Evolutionary conservation across 192 early-diverging fungal species (phyloP), one percentile per base, ranked within the genome.

Genomic region (Coemansia erecta): DNA sequence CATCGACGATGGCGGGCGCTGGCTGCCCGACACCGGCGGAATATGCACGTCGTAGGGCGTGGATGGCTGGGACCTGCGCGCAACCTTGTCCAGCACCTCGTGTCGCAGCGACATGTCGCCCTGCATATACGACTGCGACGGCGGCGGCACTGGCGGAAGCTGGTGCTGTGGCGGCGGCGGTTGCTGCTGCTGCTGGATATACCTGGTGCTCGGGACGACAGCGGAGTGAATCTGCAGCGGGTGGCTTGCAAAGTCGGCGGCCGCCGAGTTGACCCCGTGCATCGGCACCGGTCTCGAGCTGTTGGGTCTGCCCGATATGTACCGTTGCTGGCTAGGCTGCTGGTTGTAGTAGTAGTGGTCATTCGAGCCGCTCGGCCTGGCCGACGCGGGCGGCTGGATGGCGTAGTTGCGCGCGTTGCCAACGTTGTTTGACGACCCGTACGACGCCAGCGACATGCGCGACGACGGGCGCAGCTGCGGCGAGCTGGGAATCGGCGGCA

Each of bases 11-110:
- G 41, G 58, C 31, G 64, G 52, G 1, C 52, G 67, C 8, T 62
- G 58, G 9, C 19, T 55, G 68, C 55, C 63, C 18, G 68, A 46
- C 4, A 52, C 22, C 3, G 58, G 60, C 7, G 58, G 60, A 8
- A 48, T 31, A 4, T 65, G 58, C 10, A 19, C 42, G 37, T 76
- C 73, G 24, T 55, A 63, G 15, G 73, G 73, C 17, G 73, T 76
- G 7, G 58, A 47, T 15, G 73, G 73, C 63, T 76, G 73, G 33
- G 73, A 76, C 17, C 53, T 60, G 41, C 73, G 73, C n/a, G 67
- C 73, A 19, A 60, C 56, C 47, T 70, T 76, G 60, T 70, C 73
- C 17, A 76, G 52, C 6, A 76, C 73, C 56, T 76, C 73, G 26
- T 76, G 73, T 19, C 73, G 52, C 31, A 76, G 56, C 4, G 67